Evolutionary conservation across 2,329 filamentous ascomycete genomes (phyloP), one percentile per base, ranked within the genome.

Genomic region (Mollisia scopiformis): DNA sequence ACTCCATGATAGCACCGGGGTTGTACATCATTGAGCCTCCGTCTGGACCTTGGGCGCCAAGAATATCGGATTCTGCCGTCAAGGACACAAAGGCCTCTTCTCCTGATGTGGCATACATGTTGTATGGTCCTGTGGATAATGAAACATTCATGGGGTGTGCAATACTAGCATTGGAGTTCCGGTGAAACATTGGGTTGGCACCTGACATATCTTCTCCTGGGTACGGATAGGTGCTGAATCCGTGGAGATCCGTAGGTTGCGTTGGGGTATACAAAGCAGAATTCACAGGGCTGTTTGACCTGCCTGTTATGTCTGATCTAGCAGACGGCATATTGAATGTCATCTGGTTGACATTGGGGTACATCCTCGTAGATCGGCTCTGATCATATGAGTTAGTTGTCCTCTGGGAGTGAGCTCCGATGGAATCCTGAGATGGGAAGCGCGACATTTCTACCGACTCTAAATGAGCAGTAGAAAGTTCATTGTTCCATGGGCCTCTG

Each of bases 321-420:
- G 66, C 66, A 60, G 71, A 71, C 56, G 71, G 68, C 55, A 72
- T 69, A 66, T 72, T 66, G 68, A 67, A 72, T 57, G 69, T 65
- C 57, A 67, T 64, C 53, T 72, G 69, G 46, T 69, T 68, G 27
- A 65, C 59, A 63, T 58, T 65, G 51, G 65, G 62, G 43, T 68
- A 70, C 62, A 71, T 66, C 23, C 66, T 68, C 62, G 63, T 41
- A 55, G 71, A 72, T 63, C 61, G 64, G 59, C 37, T 57, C 58
- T 69, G 70, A 67, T 73, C 71, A 69, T 64, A 68, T 55, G 71
- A 69, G 55, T 66, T 62, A 57, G 58, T 64, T 55, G 67, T 69
- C 57, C 66, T 67, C 47, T 70, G 63, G 60, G 71, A 71, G 49
- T 66, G 62, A 30, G 66, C 64, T 62, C 68, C 68, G 47, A 66